Evolutionary conservation across 305 asterid genomes (phyloP), one percentile per base, ranked within the genome.

Genomic region (Withania somnifera): DNA sequence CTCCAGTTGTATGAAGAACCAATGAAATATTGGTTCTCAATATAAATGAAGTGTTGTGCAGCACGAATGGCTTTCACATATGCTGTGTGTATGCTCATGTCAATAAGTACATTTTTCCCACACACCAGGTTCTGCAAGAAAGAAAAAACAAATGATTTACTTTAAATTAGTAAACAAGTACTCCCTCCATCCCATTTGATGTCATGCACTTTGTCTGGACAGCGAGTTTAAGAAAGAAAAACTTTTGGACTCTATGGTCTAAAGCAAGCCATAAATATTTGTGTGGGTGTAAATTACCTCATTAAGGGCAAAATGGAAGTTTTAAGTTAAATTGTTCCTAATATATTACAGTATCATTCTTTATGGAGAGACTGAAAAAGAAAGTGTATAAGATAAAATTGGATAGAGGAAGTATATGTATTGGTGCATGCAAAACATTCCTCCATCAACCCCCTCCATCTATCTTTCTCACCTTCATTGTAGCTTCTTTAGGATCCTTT

Each of bases 11-110:
- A 97, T 0, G 99, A 97, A 53, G 99, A 95, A 63, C 99, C 99
- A 26, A 97, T 93, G 89, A 97, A 97, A 91, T 97, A 97, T 86
- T 97, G 99, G 87, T 96, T 96, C 83, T 96, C 99, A n/a, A 96
- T 91, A 86, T 96, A 96, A 84, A 96, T 90, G 90, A 85, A 97
- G 87, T 93, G 98, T 80, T 97, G 99, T 81, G 99, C 98, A 80
- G 96, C 87, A 77, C 99, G 98, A 68, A 97, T 97, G 42, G 98
- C 98, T 85, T 91, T 91, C 67, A 97, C 89, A 47, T 97, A 97
- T 50, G 99, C 98, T 30, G 98, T 86, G 84, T 97, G 99, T 86
- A 95, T 95, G 90, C 99, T 97, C 98, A 92, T 93, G 85, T 97
- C 99, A 56, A 97, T 93, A 81, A 92, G 93, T 56, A 92, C 97